Evolutionary conservation across 179 eudicot genomes (phyloP).

Genomic region (Silene coronaria): DNA sequence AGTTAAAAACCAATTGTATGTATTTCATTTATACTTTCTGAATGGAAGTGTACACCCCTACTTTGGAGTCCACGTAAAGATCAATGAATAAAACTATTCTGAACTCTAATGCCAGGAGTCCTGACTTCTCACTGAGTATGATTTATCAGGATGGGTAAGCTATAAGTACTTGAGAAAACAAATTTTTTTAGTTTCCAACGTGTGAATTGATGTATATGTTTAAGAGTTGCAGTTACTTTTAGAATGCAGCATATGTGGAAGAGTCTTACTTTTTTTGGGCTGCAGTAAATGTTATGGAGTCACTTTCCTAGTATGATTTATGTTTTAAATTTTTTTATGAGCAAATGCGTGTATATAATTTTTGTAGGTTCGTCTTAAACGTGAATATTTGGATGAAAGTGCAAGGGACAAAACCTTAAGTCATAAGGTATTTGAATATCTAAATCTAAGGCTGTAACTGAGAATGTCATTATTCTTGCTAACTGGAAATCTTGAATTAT

Average conservation of each 20-base stretch:
- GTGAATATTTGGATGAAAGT: constrained; percentile 79
- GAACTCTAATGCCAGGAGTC: background rate
- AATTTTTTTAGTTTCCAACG: background rate
- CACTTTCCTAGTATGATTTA: background rate
- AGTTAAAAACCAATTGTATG: background rate
- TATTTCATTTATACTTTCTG: background rate
- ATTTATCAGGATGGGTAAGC: background rate
- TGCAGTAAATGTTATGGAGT: constrained; percentile 4
- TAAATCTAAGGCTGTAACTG: constrained; percentile 1
- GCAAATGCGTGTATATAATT: background rate
- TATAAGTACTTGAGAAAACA: background rate
- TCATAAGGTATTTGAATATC: constrained; percentile 49
- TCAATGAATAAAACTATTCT: background rate
- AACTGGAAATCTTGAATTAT: constrained; percentile 30
- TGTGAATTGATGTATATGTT: too few species aligned
- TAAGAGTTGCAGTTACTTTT: too few species aligned
- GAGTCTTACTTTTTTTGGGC: background rate
- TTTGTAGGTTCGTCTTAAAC: constrained; percentile 82
- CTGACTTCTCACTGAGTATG: background rate
- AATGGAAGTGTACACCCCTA: background rate
- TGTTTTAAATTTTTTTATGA: background rate
- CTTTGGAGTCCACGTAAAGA: background rate
- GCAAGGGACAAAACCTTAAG: constrained; percentile 33
- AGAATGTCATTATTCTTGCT: constrained; percentile 8
- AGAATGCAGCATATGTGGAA: background rate